Base-by-base conservation (phyloP, 2,329 filamentous ascomycete species). In the Ascocoryne sarcoides region DNA sequence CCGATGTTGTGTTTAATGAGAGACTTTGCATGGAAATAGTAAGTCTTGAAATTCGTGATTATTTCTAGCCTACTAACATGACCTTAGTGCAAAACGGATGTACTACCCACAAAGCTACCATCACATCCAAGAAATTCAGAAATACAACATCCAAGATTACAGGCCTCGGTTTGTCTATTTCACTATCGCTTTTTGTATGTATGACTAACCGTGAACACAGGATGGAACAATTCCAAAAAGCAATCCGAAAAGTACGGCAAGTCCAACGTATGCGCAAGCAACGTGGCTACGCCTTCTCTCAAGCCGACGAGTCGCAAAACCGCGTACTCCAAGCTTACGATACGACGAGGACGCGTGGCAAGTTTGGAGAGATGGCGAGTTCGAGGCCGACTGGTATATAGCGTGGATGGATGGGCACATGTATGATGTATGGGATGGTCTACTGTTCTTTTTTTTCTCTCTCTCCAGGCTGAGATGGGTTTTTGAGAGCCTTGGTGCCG, bases 161-260 rank as follows among this genome's bases (percentile, higher is more conserved):
- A 75, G 92, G 59, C 92, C 92, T 47, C 81, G 92, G 85, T 89
- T 75, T 53, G 74, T 69, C 53, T 74, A 69, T 38, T 14, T 45
- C 35, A 34, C 26, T 15, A 9, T 8, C 10, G 20, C 23, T 29
- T 2, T 30, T 26, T 37, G 9, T 30, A 32, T 10, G 15, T 30
- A 29, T 36, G 10, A 19, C 53, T 60, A 40, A 61, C 39, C 28
- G 18, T 19, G 18, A 30, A n/a, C 18, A 46, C 48, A 90, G 85
- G 59, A 98, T 98, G 92, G 92, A 98, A 60, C 92, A 98, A 66
- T 98, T 98, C 71, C 92, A 98, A 67, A 98, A 98, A 66, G 92
- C 92, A 16, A 96, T 98, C 59, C 84, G 92, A 57, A 98, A 98
- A 67, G 92, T 98, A 39, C 79, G 92, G 37, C 92, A 98, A 65